These are phyloP conservation scores for Thelonectria olida DNA, from an alignment of 2,329 filamentous ascomycete species.

Conservation along the genomic window DNA sequence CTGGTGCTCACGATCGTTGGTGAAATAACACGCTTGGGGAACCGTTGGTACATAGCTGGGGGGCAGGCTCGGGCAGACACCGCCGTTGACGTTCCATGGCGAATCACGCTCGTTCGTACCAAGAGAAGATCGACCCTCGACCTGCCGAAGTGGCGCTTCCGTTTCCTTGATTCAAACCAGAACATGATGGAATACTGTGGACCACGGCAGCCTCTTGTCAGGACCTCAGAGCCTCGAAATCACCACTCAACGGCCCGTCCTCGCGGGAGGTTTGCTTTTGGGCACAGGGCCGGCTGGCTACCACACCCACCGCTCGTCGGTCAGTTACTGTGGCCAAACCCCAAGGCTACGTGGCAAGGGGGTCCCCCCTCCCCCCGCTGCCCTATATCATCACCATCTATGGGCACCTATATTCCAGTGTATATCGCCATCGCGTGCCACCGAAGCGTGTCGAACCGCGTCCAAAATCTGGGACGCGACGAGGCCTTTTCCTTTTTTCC, in stretches of 20 bases:
- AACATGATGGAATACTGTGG: not conserved
- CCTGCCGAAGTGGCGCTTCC: not conserved
- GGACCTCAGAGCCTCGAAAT: conserved; percentile 3
- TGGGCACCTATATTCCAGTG: conserved; percentile 16
- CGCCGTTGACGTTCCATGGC: conserved; percentile 19
- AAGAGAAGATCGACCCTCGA: conserved; percentile 4
- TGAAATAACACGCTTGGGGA: not conserved
- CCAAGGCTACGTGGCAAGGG: conserved; percentile 21
- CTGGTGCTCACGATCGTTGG: conserved; percentile 1
- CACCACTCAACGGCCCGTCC: not conserved
- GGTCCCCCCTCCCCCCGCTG: not conserved
- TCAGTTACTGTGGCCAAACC: conserved; percentile 6
- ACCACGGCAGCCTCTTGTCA: not conserved
- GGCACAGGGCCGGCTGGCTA: not conserved
- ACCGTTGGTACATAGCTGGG: too few relatives aligned
- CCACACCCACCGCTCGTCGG: not conserved
- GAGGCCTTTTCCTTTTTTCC: not conserved
- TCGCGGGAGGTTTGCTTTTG: conserved; percentile 6
- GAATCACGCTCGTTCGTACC: not conserved
- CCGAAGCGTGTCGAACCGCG: conserved; percentile 8
- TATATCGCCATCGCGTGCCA: conserved; percentile 12
- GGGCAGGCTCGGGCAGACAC: not conserved
- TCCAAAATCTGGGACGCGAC: not conserved
- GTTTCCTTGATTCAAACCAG: not conserved
- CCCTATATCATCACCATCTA: conserved; percentile 20